These are phyloP conservation scores for Penicillium manginii DNA, from an alignment of 495 filamentous ascomycete species.

Conservation along the genomic window DNA sequence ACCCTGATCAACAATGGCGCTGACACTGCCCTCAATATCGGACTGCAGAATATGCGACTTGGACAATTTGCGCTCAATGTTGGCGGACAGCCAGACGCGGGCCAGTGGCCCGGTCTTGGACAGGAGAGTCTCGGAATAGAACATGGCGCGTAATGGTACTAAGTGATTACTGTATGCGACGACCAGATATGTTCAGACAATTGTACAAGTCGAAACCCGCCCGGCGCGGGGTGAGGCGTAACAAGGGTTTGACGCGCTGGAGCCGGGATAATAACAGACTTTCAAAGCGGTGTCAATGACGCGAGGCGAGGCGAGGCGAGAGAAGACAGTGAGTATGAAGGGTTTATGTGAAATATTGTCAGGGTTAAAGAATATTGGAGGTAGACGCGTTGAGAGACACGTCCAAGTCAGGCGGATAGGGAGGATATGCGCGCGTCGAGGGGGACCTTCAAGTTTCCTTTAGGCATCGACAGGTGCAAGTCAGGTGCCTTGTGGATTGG, in stretches of 20 bases:
- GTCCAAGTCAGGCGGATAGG: constrained; percentile 20
- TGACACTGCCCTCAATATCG: constrained; percentile 89
- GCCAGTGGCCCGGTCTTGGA: constrained; percentile 96
- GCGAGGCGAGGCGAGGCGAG: constrained; percentile 6
- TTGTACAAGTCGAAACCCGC: constrained; percentile 33
- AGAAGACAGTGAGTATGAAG: neutral
- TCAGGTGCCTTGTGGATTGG: constrained; percentile 7
- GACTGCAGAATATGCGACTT: constrained; percentile 93
- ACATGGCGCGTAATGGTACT: constrained; percentile 65
- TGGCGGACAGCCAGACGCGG: constrained; percentile 96
- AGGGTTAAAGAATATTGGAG: constrained; percentile 5
- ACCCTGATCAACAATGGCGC: constrained; percentile 89
- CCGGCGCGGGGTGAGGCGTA: constrained; percentile 45
- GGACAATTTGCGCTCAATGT: constrained; percentile 94
- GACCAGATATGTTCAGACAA: constrained; percentile 16
- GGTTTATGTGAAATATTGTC: too few relatives aligned
- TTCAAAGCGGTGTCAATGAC: constrained; percentile 19
- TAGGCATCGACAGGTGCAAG: constrained; percentile 24
- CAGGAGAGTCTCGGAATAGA: constrained; percentile 95
- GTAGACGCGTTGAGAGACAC: constrained; percentile 10
- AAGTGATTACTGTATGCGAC: constrained; percentile 11
- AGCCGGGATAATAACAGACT: constrained; percentile 44
- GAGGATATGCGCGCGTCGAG: constrained; percentile 32
- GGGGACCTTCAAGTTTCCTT: constrained; percentile 21
- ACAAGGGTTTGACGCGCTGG: constrained; percentile 44